Evolutionary conservation across 2,329 filamentous ascomycete species (phyloP).

Genomic region (Beauveria sp.): DNA sequence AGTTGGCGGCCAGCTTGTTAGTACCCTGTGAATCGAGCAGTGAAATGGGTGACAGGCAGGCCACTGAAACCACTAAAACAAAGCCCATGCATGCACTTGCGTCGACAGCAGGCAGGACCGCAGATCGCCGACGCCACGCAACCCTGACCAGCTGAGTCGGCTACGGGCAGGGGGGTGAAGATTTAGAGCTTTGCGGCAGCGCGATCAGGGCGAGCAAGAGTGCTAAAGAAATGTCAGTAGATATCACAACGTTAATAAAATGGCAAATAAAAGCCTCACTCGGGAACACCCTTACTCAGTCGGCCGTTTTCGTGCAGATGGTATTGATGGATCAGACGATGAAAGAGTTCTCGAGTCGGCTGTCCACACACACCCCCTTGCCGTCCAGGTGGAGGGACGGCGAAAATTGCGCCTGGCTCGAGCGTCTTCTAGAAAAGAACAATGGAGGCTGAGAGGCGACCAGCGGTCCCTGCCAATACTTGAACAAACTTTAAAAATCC

Average conservation of each 20-base stretch:
- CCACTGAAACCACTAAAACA: conserved; percentile 2
- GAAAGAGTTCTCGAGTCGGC: background rate
- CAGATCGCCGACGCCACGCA: conserved; percentile 11
- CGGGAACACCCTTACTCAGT: background rate
- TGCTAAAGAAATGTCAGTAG: background rate
- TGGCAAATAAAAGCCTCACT: background rate
- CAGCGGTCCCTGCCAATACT: background rate
- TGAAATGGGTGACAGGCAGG: background rate
- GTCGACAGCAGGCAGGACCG: background rate
- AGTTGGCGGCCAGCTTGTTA: background rate
- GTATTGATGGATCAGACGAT: background rate
- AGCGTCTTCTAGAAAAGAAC: conserved; percentile 10
- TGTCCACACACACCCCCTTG: background rate
- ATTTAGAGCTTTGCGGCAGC: background rate
- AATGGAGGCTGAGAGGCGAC: conserved; percentile 2
- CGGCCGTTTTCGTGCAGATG: background rate
- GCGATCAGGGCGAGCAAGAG: background rate
- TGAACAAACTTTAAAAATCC: background rate
- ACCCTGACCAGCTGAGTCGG: conserved; percentile 13
- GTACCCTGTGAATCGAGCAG: background rate
- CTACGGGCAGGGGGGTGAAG: background rate
- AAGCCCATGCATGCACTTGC: background rate
- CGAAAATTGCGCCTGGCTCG: conserved; percentile 1
- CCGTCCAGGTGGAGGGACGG: background rate
- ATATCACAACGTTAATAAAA: background rate